phyloP scores from a whole-genome alignment of 495 filamentous ascomycete species.

The Hypoxylon lienhwacheense region DNA sequence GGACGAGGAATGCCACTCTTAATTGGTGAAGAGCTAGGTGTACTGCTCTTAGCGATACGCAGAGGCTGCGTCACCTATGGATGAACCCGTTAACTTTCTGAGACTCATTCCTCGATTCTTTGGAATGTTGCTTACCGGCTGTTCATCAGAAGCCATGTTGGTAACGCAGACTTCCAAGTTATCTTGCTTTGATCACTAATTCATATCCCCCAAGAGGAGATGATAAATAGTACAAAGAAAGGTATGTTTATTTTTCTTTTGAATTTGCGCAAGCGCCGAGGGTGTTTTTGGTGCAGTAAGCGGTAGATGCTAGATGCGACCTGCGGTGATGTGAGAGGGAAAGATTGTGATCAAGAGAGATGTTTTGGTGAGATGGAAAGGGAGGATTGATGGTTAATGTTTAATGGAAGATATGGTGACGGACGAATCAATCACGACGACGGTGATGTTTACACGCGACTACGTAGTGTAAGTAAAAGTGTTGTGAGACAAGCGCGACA shows the following conservation, averaged over 20 bases:
- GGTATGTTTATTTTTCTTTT: too few relatives aligned
- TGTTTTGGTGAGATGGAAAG: too few relatives aligned
- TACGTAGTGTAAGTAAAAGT: not conserved
- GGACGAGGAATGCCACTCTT: conserved; percentile 56
- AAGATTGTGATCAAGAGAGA: too few relatives aligned
- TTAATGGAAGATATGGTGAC: conserved; percentile 2
- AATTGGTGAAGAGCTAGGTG: conserved; percentile 48
- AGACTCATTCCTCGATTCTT: conserved; percentile 12
- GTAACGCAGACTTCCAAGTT: conserved; percentile 2
- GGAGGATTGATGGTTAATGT: too few relatives aligned
- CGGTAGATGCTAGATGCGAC: too few relatives aligned
- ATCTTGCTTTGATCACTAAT: conserved; percentile 10
- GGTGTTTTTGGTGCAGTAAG: too few relatives aligned
- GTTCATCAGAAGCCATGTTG: conserved; percentile 45
- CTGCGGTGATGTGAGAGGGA: too few relatives aligned
- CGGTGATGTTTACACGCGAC: conserved; percentile 24
- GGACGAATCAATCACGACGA: conserved; percentile 4
- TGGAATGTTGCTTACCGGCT: conserved; percentile 40
- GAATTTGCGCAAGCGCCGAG: too few relatives aligned
- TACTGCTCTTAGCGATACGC: conserved; percentile 58
- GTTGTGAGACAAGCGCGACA: conserved; percentile 3
- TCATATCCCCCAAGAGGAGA: conserved; percentile 23
- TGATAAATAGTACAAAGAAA: conserved; percentile 7
- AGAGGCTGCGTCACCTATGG: conserved; percentile 50
- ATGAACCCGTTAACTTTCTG: conserved; percentile 5